Evolutionary conservation across 768 basidiomycete genomes (phyloP), one percentile per base, ranked within the genome.

Genomic region (Mycena capillaripes): DNA sequence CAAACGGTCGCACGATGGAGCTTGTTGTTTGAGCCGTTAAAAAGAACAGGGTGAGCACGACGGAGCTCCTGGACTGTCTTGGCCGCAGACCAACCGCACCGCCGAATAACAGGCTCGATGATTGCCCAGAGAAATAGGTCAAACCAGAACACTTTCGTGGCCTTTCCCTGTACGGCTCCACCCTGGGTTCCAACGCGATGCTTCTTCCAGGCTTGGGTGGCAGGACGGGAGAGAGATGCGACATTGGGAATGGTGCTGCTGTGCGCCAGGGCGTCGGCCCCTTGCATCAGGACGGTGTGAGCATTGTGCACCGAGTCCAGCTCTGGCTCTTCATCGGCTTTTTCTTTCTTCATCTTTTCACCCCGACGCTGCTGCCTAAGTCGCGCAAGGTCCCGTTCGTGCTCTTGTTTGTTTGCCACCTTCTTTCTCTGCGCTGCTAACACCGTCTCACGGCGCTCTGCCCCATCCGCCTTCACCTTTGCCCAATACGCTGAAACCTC

Each of bases 101-200:
- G 42, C 8, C 55, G 56, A 58, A 66, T 48, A 14, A 55, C 48
- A 11, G 65, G 65, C 56, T 66, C 55, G 25, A 66, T 66, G 14
- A 66, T 42, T 5, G 65, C 65, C 55, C 55, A 66, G 5, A 66
- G 65, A 21, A 66, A 66, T 11, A 55, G 65, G 11, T 11, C 17
- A n/a, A 66, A 66, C 65, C 65, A 66, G n/a, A 66, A 66, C 12
- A 66, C 55, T 12, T 29, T 66, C n/a, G 23, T 57, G 21, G 55
- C 29, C 8, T 14, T 21, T 2, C 27, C 56, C 21, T 34, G 40
- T 12, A 66, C 65, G 6, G 44, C 56, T 27, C 65, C 65, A 32
- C 65, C 65, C n/a, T 2, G 56, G 44, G 55, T 66, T 9, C 65
- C 55, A 4, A n/a, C 58, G 2, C 63, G 63, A 9, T 65, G 3